Evolutionary conservation across 768 basidiomycete genomes (phyloP).

Genomic region (Phylloporus sp.): DNA sequence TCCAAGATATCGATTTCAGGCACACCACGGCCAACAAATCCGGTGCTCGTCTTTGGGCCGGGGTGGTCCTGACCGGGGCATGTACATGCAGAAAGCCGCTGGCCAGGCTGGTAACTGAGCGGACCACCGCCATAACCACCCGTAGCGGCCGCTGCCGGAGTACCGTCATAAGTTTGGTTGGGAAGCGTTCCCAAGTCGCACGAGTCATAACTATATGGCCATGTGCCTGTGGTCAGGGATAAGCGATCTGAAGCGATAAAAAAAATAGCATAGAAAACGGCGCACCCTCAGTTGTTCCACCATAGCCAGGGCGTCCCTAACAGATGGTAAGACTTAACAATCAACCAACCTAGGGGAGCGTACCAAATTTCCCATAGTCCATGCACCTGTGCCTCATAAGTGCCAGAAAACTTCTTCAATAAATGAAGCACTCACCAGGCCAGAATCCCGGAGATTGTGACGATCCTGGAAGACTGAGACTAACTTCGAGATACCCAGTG

Average conservation of each 20-base stretch:
- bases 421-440: constrained; percentile 60
- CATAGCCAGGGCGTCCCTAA: constrained; percentile 82
- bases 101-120: constrained; percentile 81
- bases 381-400: constrained; percentile 41
- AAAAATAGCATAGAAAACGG: background rate
- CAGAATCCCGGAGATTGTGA: constrained; percentile 67
- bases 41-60: constrained; percentile 52
- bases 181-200: constrained; percentile 88
- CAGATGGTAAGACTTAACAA: constrained; percentile 18
- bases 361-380: constrained; percentile 74
- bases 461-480: constrained; percentile 69
- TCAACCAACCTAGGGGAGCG: background rate
- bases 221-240: constrained; percentile 37
- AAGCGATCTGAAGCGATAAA: background rate
- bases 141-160: constrained; percentile 55
- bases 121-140: constrained; percentile 46
- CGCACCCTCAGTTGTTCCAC: constrained; percentile 79
- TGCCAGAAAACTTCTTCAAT: background rate
- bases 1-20: constrained; percentile 95
- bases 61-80: constrained; percentile 86
- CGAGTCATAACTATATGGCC: constrained; percentile 80
- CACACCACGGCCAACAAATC: constrained; percentile 62
- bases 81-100: constrained; percentile 83
- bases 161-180: constrained; percentile 68
- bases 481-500: constrained; percentile 85